Evolutionary conservation across 2,329 filamentous ascomycete genomes (phyloP).

Genomic region (Botryosphaeria agaves): DNA sequence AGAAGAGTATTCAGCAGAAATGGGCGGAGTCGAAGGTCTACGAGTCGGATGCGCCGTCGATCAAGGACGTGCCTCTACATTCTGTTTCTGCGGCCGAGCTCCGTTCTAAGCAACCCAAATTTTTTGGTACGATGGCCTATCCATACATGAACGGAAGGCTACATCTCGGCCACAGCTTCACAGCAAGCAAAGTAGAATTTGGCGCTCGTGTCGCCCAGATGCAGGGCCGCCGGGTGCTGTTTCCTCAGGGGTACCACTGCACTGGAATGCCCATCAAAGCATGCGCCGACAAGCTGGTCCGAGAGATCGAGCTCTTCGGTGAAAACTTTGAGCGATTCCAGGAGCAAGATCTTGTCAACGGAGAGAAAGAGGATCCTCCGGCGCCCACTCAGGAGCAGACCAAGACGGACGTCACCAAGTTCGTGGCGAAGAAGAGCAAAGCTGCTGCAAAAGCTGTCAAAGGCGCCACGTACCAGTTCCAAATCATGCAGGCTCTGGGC

Average conservation of each 20-base stretch:
- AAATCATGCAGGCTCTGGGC: conserved; percentile 84
- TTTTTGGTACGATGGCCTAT: conserved; percentile 66
- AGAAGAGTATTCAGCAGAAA: conserved; percentile 83
- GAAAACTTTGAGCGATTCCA: conserved; percentile 66
- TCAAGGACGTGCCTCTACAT: conserved; percentile 57
- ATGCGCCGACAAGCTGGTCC: conserved; percentile 82
- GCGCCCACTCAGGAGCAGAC: conserved; percentile 44
- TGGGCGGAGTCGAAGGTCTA: conserved; percentile 69
- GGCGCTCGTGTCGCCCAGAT: conserved; percentile 69
- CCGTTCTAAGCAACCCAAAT: conserved; percentile 72
- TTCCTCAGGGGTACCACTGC: conserved; percentile 88
- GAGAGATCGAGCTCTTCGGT: conserved; percentile 81
- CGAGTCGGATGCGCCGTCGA: conserved; percentile 68
- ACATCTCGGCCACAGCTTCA: conserved; percentile 63
- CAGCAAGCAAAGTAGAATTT: conserved; percentile 81
- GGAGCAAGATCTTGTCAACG: conserved; percentile 33
- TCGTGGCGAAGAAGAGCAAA: conserved; percentile 84
- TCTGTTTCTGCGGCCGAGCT: conserved; percentile 58
- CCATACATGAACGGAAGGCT: conserved; percentile 66
- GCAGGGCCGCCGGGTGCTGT: conserved; percentile 74
- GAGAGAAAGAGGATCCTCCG: conserved; percentile 33
- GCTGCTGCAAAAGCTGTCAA: conserved; percentile 77
- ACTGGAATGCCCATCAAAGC: conserved; percentile 98
- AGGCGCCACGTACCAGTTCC: conserved; percentile 78
- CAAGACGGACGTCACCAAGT: conserved; percentile 79